These are phyloP conservation scores for Sarcomyxa edulis DNA, from an alignment of 768 basidiomycete genomes.

Conservation along the genomic window DNA sequence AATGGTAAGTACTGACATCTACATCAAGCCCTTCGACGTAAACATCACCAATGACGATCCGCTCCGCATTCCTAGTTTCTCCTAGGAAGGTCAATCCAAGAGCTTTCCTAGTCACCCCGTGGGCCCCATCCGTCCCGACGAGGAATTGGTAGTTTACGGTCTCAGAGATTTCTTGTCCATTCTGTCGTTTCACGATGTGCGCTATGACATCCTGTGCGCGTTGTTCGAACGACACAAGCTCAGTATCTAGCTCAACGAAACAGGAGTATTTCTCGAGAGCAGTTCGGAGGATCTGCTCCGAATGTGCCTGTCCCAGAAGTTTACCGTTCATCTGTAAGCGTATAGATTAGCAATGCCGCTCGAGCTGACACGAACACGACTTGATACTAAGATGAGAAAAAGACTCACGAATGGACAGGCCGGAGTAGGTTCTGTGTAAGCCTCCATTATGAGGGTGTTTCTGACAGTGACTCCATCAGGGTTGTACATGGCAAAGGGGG, in stretches of 20 bases:
- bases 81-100: constrained; percentile 38
- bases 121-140: constrained; percentile 37
- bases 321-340: constrained; percentile 14
- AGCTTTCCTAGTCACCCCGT: constrained; percentile 29
- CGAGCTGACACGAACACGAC: not conserved
- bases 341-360: not conserved
- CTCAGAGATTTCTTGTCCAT: constrained; percentile 21
- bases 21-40: no score
- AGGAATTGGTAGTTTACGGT: constrained; percentile 23
- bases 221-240: constrained; percentile 28
- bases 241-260: constrained; percentile 28
- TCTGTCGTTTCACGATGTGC: constrained; percentile 14
- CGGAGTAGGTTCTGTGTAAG: constrained; percentile 10
- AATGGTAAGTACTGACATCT: constrained; percentile 7
- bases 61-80: constrained; percentile 23
- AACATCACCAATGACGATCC: constrained; percentile 31
- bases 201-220: constrained; percentile 22
- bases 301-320: constrained; percentile 18
- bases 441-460: not conserved
- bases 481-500: constrained; percentile 8
- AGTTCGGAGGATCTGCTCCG: constrained; percentile 26
- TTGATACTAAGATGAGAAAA: not conserved
- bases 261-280: constrained; percentile 17
- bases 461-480: constrained; percentile 6
- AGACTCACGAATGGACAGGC: constrained; percentile 13